These are phyloP conservation scores for Fusarium sublunatum DNA, from an alignment of 2,329 filamentous ascomycete genomes.

Conservation along the genomic window DNA sequence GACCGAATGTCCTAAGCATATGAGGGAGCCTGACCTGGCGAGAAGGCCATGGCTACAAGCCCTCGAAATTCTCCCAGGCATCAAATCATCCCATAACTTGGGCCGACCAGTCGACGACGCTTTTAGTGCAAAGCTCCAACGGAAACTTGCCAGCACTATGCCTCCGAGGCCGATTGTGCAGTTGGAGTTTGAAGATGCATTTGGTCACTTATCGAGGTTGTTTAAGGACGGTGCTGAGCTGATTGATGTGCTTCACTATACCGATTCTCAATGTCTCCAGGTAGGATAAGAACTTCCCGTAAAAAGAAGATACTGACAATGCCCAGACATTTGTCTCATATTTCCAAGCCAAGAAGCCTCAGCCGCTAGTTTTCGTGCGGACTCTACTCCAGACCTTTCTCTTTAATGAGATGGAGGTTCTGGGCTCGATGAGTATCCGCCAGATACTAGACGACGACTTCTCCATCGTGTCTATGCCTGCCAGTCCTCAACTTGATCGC, in stretches of 20 bases:
- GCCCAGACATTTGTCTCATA: conserved; percentile 75
- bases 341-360: conserved; percentile 82
- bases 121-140: conserved; percentile 90
- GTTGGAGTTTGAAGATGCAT: conserved; percentile 77
- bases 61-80: conserved; percentile 60
- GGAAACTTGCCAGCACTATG: conserved; percentile 92
- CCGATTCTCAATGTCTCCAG: conserved; percentile 75
- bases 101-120: conserved; percentile 77
- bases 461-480: conserved; percentile 78
- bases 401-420: conserved; percentile 76
- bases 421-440: conserved; percentile 75
- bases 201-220: conserved; percentile 74
- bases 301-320: conserved; percentile 2
- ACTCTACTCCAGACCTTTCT: conserved; percentile 81
- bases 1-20: conserved; percentile 60
- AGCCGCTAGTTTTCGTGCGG: conserved; percentile 85
- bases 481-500: conserved; percentile 75
- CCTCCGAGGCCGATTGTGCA: conserved; percentile 91
- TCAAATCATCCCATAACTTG: conserved; percentile 70
- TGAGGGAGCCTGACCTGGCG: conserved; percentile 59
- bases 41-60: conserved; percentile 65
- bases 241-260: conserved; percentile 74
- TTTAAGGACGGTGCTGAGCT: conserved; percentile 78
- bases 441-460: conserved; percentile 85
- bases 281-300: conserved; percentile 57